phyloP scores from a whole-genome alignment of 768 basidiomycete species.

The Mycena galopus region DNA sequence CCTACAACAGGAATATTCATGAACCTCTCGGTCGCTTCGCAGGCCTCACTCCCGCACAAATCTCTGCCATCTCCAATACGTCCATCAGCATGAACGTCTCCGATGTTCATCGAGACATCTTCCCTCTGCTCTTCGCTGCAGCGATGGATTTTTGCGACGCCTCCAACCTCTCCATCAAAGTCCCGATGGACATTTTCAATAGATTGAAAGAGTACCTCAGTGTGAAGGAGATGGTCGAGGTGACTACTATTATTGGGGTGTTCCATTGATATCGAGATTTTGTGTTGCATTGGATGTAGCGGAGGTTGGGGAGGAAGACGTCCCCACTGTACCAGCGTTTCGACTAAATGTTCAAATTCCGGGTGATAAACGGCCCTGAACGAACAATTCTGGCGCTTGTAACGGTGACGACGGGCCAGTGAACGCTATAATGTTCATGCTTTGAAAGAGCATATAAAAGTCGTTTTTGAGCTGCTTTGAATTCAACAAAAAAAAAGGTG shows the following conservation, averaged over 20 bases:
- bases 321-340: slow-evolving; percentile 6
- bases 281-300: slow-evolving; percentile 20
- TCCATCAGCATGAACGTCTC: slow-evolving; percentile 2
- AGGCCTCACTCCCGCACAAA: slow-evolving; percentile 16
- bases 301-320: slow-evolving; percentile 8
- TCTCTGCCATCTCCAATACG: slow-evolving; percentile 14
- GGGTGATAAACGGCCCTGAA: too few species aligned
- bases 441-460: too few species aligned
- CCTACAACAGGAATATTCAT: slow-evolving; percentile 15
- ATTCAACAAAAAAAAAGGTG: too few species aligned
- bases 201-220: slow-evolving; percentile 2
- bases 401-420: too few species aligned
- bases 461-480: too few species aligned
- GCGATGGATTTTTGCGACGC: slow-evolving; percentile 11
- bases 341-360: too few species aligned
- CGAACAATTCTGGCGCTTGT: too few species aligned
- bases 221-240: slow-evolving; percentile 15
- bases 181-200: neutral
- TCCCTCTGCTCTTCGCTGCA: slow-evolving; percentile 8
- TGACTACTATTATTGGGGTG: slow-evolving; percentile 12
- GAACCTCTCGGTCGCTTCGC: slow-evolving; percentile 10
- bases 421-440: too few species aligned
- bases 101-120: neutral
- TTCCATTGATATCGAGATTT: slow-evolving; percentile 19
- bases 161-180: slow-evolving; percentile 10